phyloP scores from a whole-genome alignment of 2,329 filamentous ascomycete genomes.

The Pseudocercospora cruenta region DNA sequence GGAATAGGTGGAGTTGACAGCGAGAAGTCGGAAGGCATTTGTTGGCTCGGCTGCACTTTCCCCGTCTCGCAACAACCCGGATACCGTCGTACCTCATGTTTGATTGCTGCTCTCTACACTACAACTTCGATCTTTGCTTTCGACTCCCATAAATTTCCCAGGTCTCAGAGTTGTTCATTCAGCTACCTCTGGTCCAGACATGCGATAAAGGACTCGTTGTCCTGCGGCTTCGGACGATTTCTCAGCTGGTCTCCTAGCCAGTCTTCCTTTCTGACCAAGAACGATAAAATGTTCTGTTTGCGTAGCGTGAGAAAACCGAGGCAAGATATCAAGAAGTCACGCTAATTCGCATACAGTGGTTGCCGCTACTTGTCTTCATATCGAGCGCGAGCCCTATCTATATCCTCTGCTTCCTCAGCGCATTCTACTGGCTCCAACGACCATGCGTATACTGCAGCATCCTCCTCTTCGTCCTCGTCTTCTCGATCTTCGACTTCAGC shows the following conservation, averaged over 20 bases:
- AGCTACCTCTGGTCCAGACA: background rate
- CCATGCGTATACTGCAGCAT: conserved; percentile 98
- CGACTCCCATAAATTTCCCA: background rate
- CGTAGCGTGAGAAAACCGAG: background rate
- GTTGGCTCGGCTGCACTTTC: too few relatives aligned
- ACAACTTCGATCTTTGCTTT: background rate
- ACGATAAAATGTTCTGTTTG: conserved; percentile 19
- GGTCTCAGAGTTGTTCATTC: background rate
- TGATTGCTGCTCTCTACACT: background rate
- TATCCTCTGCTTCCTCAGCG: conserved; percentile 65
- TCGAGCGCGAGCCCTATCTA: conserved; percentile 53
- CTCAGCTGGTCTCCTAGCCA: background rate
- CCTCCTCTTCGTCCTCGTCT: conserved; percentile 90
- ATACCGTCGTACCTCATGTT: too few relatives aligned
- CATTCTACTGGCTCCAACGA: conserved; percentile 93
- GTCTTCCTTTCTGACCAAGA: background rate
- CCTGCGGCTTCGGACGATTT: background rate
- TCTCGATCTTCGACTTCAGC: conserved; percentile 91
- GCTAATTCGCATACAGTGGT: conserved; percentile 68
- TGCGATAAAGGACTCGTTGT: background rate
- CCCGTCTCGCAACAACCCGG: too few relatives aligned
- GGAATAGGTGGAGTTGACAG: too few relatives aligned
- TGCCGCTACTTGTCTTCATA: conserved; percentile 56
- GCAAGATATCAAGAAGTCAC: background rate
- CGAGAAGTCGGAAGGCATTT: too few relatives aligned